A percentile compares a stretch with the other conserved stretches of the same genome.
Conservation (phyloP, 805 yeast genomes). For the Metschnikowia dekortorum region DNA sequence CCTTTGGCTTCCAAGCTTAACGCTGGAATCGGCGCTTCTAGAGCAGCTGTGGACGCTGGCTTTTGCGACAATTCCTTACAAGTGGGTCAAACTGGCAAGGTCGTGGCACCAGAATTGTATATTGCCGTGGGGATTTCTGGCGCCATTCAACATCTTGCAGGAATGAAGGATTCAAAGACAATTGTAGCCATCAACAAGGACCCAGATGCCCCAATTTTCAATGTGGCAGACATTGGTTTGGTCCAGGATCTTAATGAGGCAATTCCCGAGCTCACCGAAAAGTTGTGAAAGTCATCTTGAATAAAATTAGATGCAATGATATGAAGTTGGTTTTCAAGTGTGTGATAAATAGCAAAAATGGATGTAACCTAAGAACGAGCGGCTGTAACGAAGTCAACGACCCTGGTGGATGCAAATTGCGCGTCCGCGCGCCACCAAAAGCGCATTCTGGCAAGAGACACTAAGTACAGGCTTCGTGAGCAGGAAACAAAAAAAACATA, state of each 20-base stretch:
- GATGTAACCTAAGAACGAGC: neutral
- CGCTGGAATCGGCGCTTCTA: constrained; percentile 96
- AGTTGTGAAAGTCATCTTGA: constrained; percentile 37
- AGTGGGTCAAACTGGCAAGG: constrained; percentile 97
- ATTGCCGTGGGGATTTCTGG: constrained; percentile 94
- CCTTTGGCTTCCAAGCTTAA: constrained; percentile 81
- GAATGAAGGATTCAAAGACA: constrained; percentile 93
- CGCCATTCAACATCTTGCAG: constrained; percentile 97
- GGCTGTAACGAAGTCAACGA: neutral
- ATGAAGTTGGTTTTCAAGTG: too few species aligned
- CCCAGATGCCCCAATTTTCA: constrained; percentile 90
- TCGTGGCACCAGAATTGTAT: constrained; percentile 93
- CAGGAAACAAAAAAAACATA: constrained; percentile 3
- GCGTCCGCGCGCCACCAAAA: constrained; percentile 1
- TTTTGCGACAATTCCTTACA: constrained; percentile 94
- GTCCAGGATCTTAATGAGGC: constrained; percentile 85
- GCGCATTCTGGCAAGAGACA: neutral
- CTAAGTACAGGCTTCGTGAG: constrained; percentile 5
- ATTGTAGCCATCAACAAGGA: constrained; percentile 95
- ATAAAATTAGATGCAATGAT: too few species aligned
- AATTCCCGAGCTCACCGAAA: constrained; percentile 85
- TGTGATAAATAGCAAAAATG: too few species aligned
- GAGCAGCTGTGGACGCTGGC: constrained; percentile 97
- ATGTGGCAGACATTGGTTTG: constrained; percentile 82
- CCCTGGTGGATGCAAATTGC: constrained; percentile 3